A percentile compares a stretch with the other conserved stretches of the same genome.
phyloP scores from a whole-genome alignment of 495 filamentous ascomycete species.

The Aspergillus bertholletiae region DNA sequence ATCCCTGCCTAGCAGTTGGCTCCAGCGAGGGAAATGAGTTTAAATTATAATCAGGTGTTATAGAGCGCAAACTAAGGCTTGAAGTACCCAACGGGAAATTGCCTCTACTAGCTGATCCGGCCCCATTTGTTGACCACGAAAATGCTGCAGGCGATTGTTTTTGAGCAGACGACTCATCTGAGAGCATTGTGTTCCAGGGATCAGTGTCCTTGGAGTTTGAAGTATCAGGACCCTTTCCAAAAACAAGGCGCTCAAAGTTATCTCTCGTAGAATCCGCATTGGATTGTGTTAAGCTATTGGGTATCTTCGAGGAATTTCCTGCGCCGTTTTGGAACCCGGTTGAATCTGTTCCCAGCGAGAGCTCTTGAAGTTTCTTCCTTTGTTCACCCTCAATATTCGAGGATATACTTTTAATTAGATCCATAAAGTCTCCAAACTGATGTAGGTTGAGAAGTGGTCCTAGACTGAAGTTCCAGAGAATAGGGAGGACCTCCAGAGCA shows the following conservation, averaged over 20 bases:
- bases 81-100: conserved; percentile 18
- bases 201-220: conserved; percentile 32
- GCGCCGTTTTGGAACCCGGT: conserved; percentile 34
- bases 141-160: conserved; percentile 34
- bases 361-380: conserved; percentile 77
- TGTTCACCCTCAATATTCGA: conserved; percentile 82
- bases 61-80: conserved; percentile 37
- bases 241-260: conserved; percentile 84
- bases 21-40: conserved; percentile 48
- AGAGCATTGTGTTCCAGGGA: conserved; percentile 32
- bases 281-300: conserved; percentile 18
- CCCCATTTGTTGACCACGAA: conserved; percentile 42
- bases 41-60: conserved; percentile 51
- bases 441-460: conserved; percentile 81
- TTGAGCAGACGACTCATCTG: conserved; percentile 29
- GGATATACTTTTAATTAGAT: conserved; percentile 76
- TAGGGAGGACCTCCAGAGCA: conserved; percentile 83
- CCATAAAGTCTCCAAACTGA: conserved; percentile 88
- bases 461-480: conserved; percentile 88
- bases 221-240: conserved; percentile 49
- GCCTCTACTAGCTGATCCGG: conserved; percentile 18
- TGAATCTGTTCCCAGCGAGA: conserved; percentile 52
- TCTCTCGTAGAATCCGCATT: conserved; percentile 48
- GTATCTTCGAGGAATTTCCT: conserved; percentile 23
- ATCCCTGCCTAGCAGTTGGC: conserved; percentile 30